Conservation (phyloP, 768 basidiomycete genomes). For the Postia placenta region DNA sequence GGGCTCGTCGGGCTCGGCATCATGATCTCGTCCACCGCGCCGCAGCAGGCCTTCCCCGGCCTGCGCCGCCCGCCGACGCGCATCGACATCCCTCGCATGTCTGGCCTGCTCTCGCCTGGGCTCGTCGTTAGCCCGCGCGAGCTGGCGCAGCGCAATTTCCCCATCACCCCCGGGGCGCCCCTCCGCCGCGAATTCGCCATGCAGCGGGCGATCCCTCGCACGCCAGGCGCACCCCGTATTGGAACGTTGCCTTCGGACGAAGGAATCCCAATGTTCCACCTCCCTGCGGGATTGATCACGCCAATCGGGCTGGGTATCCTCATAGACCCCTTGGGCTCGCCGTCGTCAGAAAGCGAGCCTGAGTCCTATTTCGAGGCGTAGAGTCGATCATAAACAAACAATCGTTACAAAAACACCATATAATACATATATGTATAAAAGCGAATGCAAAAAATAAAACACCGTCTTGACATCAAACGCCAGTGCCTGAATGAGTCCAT, state of each 20-base stretch:
- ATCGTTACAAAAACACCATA: too few species aligned
- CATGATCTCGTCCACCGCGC: not conserved
- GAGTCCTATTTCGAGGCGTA: not conserved
- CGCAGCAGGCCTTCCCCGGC: not conserved
- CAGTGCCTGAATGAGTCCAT: too few species aligned
- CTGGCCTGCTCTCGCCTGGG: not conserved
- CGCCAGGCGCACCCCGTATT: not conserved
- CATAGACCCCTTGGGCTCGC: conserved; percentile 2
- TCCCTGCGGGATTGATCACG: not conserved
- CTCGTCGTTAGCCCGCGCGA: not conserved
- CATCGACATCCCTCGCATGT: too few species aligned
- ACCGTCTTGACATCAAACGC: too few species aligned
- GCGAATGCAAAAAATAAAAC: too few species aligned
- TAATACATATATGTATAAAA: too few species aligned
- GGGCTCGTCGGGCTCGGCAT: not conserved
- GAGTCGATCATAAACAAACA: too few species aligned
- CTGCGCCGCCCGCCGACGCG: not conserved
- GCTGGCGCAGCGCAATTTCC: not conserved
- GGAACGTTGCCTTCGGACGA: not conserved
- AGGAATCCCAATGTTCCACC: not conserved
- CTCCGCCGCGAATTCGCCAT: not conserved
- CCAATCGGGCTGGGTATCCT: not conserved
- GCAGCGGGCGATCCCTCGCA: not conserved
- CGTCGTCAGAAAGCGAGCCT: not conserved
- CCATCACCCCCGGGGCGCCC: conserved; percentile 1